Evolutionary conservation across 352 stramenopile genomes (phyloP).

Genomic region (Globisporangium middletonii): DNA sequence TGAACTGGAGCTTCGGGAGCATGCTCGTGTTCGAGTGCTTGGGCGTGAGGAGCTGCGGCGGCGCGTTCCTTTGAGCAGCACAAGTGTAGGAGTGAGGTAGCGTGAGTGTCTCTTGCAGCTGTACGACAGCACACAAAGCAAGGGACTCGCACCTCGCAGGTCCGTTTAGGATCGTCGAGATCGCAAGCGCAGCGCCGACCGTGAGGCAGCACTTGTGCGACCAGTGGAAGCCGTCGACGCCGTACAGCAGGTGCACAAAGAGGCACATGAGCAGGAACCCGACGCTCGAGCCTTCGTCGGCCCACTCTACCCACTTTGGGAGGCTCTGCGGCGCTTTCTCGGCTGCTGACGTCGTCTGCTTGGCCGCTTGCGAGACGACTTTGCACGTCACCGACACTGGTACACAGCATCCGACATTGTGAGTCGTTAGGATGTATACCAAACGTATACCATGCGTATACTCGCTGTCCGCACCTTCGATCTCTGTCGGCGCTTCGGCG

Average conservation of each 20-base stretch:
- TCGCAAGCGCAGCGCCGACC: slow-evolving; percentile 67
- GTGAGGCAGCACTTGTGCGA: slow-evolving; percentile 83
- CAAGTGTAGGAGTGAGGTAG: neutral
- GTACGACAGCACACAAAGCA: neutral
- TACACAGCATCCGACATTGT: neutral
- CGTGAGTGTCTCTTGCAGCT: slow-evolving; percentile 7
- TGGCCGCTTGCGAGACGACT: slow-evolving; percentile 40
- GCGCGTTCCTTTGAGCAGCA: slow-evolving; percentile 14
- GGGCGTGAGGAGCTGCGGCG: slow-evolving; percentile 26
- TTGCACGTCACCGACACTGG: slow-evolving; percentile 72
- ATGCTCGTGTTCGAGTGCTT: slow-evolving; percentile 47
- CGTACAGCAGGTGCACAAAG: slow-evolving; percentile 78
- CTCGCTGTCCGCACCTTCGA: slow-evolving; percentile 33
- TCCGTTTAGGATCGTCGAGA: slow-evolving; percentile 76
- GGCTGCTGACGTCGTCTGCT: slow-evolving; percentile 19
- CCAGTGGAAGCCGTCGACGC: slow-evolving; percentile 83
- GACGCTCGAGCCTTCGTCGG: slow-evolving; percentile 73
- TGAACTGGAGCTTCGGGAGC: slow-evolving; percentile 74
- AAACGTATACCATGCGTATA: neutral
- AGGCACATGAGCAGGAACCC: slow-evolving; percentile 80
- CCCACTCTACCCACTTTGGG: slow-evolving; percentile 67
- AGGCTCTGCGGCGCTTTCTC: slow-evolving; percentile 26
- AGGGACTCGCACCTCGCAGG: slow-evolving; percentile 21
- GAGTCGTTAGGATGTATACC: neutral
- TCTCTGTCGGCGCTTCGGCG: slow-evolving; percentile 54